Percentiles rank a stretch among this genome's conserved stretches.
Evolutionary conservation across 2,329 filamentous ascomycete species (phyloP).

Genomic region (Alternaria infectoria): DNA sequence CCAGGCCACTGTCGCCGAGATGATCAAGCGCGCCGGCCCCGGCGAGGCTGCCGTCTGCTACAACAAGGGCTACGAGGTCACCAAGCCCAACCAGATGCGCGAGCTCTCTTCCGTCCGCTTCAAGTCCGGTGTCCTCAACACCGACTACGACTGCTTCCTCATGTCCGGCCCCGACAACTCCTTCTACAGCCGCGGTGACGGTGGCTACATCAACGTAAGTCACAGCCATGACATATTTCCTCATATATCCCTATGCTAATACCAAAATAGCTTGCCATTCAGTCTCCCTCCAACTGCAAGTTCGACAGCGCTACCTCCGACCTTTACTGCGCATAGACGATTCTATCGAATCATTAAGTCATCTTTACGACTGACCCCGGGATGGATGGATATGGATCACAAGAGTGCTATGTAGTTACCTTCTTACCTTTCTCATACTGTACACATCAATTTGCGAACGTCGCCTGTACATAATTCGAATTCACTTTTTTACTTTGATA

Average conservation of each 20-base stretch:
- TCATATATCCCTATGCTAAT: background rate
- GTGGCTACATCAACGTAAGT: constrained; percentile 2
- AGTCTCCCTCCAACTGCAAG: background rate
- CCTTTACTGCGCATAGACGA: background rate
- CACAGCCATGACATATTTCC: background rate
- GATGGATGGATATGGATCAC: background rate
- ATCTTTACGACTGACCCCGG: background rate
- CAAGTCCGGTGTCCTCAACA: background rate
- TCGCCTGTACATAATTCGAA: background rate
- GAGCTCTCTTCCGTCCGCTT: background rate
- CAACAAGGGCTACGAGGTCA: background rate
- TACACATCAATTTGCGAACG: background rate
- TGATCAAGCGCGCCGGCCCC: background rate
- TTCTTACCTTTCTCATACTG: background rate
- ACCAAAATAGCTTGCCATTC: background rate
- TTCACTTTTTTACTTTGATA: background rate
- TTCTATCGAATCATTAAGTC: background rate
- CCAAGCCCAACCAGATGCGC: background rate
- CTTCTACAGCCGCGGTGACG: background rate
- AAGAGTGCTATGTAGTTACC: background rate
- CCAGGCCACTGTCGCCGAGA: background rate
- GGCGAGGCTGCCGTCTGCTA: background rate
- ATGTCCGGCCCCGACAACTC: background rate
- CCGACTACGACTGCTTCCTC: background rate
- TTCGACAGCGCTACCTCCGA: background rate